Conservation (phyloP, 306 rosid genomes). For the Malus sieversii region DNA sequence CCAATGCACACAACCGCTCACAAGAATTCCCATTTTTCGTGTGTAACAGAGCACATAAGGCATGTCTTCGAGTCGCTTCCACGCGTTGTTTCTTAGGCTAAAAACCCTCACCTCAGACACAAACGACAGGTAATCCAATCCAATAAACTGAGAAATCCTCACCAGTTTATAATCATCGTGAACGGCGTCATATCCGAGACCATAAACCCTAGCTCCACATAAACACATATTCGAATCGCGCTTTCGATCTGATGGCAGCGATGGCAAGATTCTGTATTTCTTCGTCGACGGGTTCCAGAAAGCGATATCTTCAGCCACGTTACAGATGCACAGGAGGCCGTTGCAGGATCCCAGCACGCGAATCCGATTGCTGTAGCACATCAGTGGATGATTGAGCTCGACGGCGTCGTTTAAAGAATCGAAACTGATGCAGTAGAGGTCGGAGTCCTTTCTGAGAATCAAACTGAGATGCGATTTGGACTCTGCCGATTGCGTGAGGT, state of each 20-base stretch:
- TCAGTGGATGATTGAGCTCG: slow-evolving; percentile 58
- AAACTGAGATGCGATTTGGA: slow-evolving; percentile 18
- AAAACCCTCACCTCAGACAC: slow-evolving; percentile 43
- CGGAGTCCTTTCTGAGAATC: slow-evolving; percentile 32
- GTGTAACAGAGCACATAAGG: slow-evolving; percentile 42
- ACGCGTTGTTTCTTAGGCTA: slow-evolving; percentile 34
- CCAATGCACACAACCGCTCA: slow-evolving; percentile 51
- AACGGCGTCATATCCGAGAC: slow-evolving; percentile 47
- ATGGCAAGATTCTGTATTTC: slow-evolving; percentile 40
- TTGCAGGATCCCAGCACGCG: slow-evolving; percentile 48
- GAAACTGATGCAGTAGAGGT: slow-evolving; percentile 31
- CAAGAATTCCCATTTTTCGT: slow-evolving; percentile 48
- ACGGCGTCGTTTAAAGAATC: slow-evolving; percentile 15
- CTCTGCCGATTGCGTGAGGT: slow-evolving; percentile 21
- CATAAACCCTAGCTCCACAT: slow-evolving; percentile 42
- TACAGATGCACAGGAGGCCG: slow-evolving; percentile 63
- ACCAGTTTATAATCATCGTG: slow-evolving; percentile 45
- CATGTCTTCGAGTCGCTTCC: slow-evolving; percentile 45
- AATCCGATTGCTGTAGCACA: slow-evolving; percentile 75
- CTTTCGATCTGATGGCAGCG: slow-evolving; percentile 21
- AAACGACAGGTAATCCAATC: slow-evolving; percentile 23
- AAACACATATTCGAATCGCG: slow-evolving; percentile 12
- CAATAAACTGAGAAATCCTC: slow-evolving; percentile 46
- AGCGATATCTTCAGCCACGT: slow-evolving; percentile 74
- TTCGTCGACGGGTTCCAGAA: slow-evolving; percentile 60